Evolutionary conservation across 371 early-diverging fungal species (phyloP).

Genomic region (Phascolomyces articulosus): DNA sequence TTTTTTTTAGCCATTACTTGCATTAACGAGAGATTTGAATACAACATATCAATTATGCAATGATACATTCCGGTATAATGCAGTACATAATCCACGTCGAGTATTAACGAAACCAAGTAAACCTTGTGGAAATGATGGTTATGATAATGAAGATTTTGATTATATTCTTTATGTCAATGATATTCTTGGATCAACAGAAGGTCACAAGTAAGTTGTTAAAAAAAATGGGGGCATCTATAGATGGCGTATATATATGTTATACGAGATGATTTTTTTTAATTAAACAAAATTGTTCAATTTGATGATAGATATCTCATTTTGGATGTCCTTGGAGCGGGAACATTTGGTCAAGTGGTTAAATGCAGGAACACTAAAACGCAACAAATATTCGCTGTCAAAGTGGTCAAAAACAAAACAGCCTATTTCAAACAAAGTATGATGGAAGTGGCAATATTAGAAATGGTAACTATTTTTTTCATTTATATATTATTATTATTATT

Average conservation of each 20-base stretch:
- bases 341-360: slow-evolving; percentile 97
- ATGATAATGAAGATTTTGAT: slow-evolving; percentile 91
- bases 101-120: slow-evolving; percentile 92
- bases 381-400: slow-evolving; percentile 91
- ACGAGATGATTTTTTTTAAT: no score
- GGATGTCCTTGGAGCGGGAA: slow-evolving; percentile 94
- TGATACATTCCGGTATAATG: slow-evolving; percentile 74
- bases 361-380: slow-evolving; percentile 87
- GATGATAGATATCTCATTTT: slow-evolving; percentile 73
- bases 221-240: no score
- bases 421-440: slow-evolving; percentile 95
- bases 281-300: no score
- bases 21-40: slow-evolving; percentile 26
- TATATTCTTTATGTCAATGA: slow-evolving; percentile 95
- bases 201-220: slow-evolving; percentile 66
- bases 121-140: slow-evolving; percentile 84
- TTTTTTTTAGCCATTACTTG: slow-evolving; percentile 21
- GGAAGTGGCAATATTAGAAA: slow-evolving; percentile 90
- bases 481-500: not conserved
- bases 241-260: no score
- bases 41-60: slow-evolving; percentile 47
- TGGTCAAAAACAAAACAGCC: slow-evolving; percentile 93
- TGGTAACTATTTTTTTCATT: no score
- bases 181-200: slow-evolving; percentile 70
- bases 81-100: slow-evolving; percentile 81